Evolutionary conservation across 2,329 filamentous ascomycete genomes (phyloP).

Genomic region (Colletotrichum filicis): DNA sequence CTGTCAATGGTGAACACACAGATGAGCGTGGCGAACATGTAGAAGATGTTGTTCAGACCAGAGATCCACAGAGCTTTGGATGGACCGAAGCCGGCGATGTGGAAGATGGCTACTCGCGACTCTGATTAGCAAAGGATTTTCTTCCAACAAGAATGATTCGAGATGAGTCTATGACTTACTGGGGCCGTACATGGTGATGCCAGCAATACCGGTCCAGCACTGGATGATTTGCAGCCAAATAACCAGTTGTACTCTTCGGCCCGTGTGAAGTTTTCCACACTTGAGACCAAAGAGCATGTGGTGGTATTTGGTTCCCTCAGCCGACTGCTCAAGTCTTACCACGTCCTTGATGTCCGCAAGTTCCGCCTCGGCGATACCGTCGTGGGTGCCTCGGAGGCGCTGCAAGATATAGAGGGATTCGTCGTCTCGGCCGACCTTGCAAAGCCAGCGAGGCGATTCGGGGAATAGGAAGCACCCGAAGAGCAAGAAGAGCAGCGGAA

Average conservation of each 20-base stretch:
- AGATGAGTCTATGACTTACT: not conserved
- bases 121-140: not conserved
- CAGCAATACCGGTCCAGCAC: not conserved
- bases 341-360: not conserved
- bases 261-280: not conserved
- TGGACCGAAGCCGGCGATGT: not conserved
- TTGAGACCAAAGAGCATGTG: not conserved
- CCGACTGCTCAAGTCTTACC: not conserved
- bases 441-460: not conserved
- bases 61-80: not conserved
- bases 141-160: not conserved
- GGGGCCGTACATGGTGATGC: not conserved
- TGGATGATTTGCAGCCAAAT: not conserved
- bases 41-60: not conserved
- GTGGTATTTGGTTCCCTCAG: not conserved
- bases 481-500: not conserved
- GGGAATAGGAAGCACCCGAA: not conserved
- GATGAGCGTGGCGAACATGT: not conserved
- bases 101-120: not conserved
- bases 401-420: not conserved
- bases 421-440: not conserved
- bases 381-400: not conserved
- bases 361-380: not conserved
- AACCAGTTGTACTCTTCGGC: not conserved
- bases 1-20: too few relatives aligned